A percentile compares a stretch with the other conserved stretches of the same genome.
Evolutionary conservation across 225 moss, liverwort and hornwort species (phyloP).

Genomic region (Sphagnum contortum): DNA sequence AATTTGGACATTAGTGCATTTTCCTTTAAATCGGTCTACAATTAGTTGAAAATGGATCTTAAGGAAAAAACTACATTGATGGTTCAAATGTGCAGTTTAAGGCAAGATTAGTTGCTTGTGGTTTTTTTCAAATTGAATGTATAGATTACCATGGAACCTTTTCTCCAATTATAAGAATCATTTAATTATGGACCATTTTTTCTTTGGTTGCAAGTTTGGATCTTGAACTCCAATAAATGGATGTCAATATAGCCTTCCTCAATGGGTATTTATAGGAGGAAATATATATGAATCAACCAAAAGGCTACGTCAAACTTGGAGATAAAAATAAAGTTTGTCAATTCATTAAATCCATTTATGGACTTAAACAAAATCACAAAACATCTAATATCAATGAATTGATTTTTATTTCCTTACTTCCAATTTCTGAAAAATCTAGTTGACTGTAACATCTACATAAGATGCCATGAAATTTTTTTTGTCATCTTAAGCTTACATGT

Average conservation of each 20-base stretch:
- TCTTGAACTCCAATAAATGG: too few species aligned
- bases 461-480: background rate
- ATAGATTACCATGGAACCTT: too few species aligned
- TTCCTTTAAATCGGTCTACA: too few species aligned
- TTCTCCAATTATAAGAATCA: too few species aligned
- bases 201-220: too few species aligned
- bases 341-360: background rate
- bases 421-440: background rate
- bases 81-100: too few species aligned
- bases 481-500: background rate
- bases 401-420: background rate
- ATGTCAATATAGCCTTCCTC: background rate
- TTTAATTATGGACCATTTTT: too few species aligned
- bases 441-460: slow-evolving; percentile 1
- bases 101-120: too few species aligned
- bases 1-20: too few species aligned
- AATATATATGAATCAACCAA: background rate
- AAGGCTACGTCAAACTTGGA: background rate
- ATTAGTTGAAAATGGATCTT: too few species aligned
- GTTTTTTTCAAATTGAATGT: too few species aligned
- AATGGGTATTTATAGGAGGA: background rate
- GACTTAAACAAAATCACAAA: background rate
- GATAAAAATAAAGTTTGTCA: background rate
- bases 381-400: background rate
- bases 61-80: too few species aligned